These are phyloP conservation scores for Gastroboletus turbinatus DNA, from an alignment of 1,284 basidiomycete genomes.

Conservation along the genomic window DNA sequence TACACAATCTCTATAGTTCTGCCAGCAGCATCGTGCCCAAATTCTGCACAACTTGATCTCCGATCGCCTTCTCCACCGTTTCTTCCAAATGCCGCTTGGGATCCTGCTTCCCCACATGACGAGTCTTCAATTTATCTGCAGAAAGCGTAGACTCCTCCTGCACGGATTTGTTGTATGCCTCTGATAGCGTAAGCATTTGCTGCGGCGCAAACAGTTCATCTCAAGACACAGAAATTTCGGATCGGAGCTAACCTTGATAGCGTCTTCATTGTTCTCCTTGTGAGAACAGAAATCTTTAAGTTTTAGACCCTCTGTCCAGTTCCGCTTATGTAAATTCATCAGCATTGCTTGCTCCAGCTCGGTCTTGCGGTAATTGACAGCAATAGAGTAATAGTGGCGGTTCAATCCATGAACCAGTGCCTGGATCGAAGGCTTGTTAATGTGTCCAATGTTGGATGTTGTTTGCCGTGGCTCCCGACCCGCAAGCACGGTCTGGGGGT, in stretches of 20 bases:
- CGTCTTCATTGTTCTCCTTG: constrained; percentile 84
- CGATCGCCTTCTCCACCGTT: constrained; percentile 95
- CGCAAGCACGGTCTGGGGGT: constrained; percentile 80
- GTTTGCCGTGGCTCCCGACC: constrained; percentile 97
- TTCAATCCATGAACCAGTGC: constrained; percentile 95
- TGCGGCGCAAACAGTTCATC: constrained; percentile 36
- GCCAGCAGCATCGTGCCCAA: constrained; percentile 89
- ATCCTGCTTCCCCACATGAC: constrained; percentile 97
- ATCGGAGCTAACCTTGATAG: constrained; percentile 73
- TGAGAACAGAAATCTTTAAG: constrained; percentile 85
- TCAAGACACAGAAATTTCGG: constrained; percentile 2
- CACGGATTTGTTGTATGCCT: constrained; percentile 93
- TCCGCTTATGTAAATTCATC: constrained; percentile 95
- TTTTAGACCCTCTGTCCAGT: constrained; percentile 96
- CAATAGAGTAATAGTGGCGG: constrained; percentile 95
- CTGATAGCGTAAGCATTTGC: constrained; percentile 90
- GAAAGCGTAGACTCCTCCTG: constrained; percentile 94
- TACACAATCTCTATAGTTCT: constrained; percentile 55
- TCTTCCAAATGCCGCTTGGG: constrained; percentile 96
- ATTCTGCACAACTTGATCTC: constrained; percentile 93
- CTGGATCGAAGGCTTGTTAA: constrained; percentile 98
- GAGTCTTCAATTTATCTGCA: constrained; percentile 87
- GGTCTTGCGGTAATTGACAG: constrained; percentile 95
- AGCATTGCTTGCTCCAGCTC: constrained; percentile 98
- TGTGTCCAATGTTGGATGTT: constrained; percentile 97